phyloP scores from a whole-genome alignment of 164 flowering plant species.

The Liriodendron chinense region DNA sequence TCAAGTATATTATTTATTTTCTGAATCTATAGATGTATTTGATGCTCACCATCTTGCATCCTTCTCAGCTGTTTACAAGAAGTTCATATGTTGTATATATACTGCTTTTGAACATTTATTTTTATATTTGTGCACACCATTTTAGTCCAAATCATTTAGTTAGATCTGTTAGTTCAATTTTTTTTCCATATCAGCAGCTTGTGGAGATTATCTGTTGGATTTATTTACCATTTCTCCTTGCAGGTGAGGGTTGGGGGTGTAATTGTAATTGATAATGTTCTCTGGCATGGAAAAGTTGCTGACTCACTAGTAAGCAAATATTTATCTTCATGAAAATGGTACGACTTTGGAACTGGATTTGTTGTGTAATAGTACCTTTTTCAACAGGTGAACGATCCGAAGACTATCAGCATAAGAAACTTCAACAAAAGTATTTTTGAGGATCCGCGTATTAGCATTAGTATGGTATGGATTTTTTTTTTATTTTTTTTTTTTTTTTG shows the following conservation, averaged over 20 bases:
- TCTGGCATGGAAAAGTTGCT: slow-evolving; percentile 95
- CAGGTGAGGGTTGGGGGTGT: slow-evolving; percentile 88
- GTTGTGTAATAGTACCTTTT: slow-evolving; percentile 4
- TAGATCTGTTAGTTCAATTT: background rate
- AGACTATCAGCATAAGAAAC: slow-evolving; percentile 64
- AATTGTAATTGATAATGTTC: slow-evolving; percentile 89
- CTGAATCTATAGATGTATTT: too few species aligned
- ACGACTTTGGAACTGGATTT: background rate
- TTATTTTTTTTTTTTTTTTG: too few species aligned
- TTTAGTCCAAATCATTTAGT: background rate
- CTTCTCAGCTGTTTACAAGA: background rate
- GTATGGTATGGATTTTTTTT: slow-evolving; percentile 57
- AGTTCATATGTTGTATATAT: too few species aligned
- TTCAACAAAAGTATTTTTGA: slow-evolving; percentile 60
- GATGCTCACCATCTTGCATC: too few species aligned
- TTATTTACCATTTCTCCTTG: slow-evolving; percentile 9
- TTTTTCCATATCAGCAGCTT: background rate
- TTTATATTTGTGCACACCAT: background rate
- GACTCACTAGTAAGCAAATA: slow-evolving; percentile 63
- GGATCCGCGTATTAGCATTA: slow-evolving; percentile 74
- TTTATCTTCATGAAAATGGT: background rate
- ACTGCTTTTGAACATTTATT: background rate
- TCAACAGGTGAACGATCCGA: slow-evolving; percentile 69
- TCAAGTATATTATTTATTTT: too few species aligned
- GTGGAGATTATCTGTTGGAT: background rate